A percentile compares a stretch with the other conserved stretches of the same genome.
These are phyloP conservation scores for Podaxis mareebaensis DNA, from an alignment of 768 basidiomycete genomes.

Conservation along the genomic window DNA sequence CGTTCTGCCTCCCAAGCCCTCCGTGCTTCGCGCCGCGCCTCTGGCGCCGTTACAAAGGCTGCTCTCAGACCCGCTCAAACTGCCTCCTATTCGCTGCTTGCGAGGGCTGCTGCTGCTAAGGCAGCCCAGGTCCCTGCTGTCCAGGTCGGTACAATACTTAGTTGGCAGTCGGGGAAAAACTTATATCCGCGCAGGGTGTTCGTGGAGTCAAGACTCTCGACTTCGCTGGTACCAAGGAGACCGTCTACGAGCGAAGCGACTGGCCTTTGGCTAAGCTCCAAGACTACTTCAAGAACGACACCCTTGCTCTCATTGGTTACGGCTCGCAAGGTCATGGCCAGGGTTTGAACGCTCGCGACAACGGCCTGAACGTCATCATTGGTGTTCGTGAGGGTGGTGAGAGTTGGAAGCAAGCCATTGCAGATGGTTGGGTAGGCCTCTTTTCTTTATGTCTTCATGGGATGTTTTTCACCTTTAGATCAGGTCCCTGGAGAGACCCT, in stretches of 20 bases:
- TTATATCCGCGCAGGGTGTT: slow-evolving; percentile 38
- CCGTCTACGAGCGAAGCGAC: slow-evolving; percentile 93
- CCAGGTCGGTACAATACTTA: slow-evolving; percentile 29
- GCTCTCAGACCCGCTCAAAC: slow-evolving; percentile 44
- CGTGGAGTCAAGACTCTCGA: slow-evolving; percentile 95
- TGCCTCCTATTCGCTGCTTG: slow-evolving; percentile 71
- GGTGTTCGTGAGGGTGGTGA: slow-evolving; percentile 97
- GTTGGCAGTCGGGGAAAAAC: background rate
- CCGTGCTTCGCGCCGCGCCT: slow-evolving; percentile 67
- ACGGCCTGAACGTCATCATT: slow-evolving; percentile 97
- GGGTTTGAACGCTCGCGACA: slow-evolving; percentile 98
- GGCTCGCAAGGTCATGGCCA: slow-evolving; percentile 99
- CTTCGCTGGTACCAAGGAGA: slow-evolving; percentile 93
- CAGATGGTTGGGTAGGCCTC: slow-evolving; percentile 87
- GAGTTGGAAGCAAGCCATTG: slow-evolving; percentile 93
- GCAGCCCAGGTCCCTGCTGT: slow-evolving; percentile 33
- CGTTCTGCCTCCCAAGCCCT: slow-evolving; percentile 65
- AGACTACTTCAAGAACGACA: slow-evolving; percentile 99
- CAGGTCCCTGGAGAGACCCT: slow-evolving; percentile 95
- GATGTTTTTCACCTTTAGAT: slow-evolving; percentile 7
- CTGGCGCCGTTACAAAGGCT: slow-evolving; percentile 45
- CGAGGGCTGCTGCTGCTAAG: slow-evolving; percentile 46
- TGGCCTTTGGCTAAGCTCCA: slow-evolving; percentile 98
- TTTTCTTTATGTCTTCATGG: slow-evolving; percentile 3
- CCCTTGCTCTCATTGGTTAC: slow-evolving; percentile 97